Percentiles rank a stretch among this genome's conserved stretches.
Conservation (phyloP, 2,329 filamentous ascomycete genomes). For the Fusarium domesticum region DNA sequence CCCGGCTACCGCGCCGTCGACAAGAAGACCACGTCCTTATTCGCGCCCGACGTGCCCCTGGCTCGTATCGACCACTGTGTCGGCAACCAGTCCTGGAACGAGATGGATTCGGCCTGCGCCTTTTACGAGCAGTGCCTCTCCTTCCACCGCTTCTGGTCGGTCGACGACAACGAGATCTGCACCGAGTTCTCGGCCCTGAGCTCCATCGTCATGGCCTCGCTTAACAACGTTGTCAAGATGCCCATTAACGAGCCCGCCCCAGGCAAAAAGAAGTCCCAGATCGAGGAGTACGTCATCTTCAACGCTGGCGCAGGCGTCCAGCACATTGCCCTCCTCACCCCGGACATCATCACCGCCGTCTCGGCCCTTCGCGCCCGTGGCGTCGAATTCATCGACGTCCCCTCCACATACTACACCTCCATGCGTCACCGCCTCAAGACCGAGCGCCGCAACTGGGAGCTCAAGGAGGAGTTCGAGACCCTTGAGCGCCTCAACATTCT, state of each 20-base stretch:
- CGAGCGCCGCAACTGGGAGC: constrained; percentile 55
- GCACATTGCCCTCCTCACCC: constrained; percentile 84
- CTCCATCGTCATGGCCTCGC: constrained; percentile 85
- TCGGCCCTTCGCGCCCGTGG: constrained; percentile 77
- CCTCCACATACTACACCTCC: constrained; percentile 77
- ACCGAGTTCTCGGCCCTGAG: constrained; percentile 88
- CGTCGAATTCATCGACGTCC: constrained; percentile 89
- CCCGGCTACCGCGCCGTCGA: constrained; percentile 70
- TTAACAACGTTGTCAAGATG: constrained; percentile 90
- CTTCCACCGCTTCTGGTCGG: constrained; percentile 97
- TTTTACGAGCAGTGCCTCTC: constrained; percentile 86
- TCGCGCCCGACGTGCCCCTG: constrained; percentile 63
- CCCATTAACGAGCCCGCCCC: constrained; percentile 94
- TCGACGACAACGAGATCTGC: constrained; percentile 89
- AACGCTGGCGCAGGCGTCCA: constrained; percentile 88
- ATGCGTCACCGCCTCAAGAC: constrained; percentile 72
- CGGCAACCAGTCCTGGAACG: constrained; percentile 93
- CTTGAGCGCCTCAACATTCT: constrained; percentile 79
- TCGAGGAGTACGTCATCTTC: constrained; percentile 90
- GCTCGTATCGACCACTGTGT: constrained; percentile 92
- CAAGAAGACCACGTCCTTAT: constrained; percentile 35
- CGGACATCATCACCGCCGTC: constrained; percentile 75
- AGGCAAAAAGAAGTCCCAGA: constrained; percentile 89
- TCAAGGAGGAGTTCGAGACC: constrained; percentile 76
- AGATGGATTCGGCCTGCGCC: constrained; percentile 66